These are phyloP conservation scores for Erythrobasidium hasegawianum DNA, from an alignment of 1,284 basidiomycete species.

Conservation along the genomic window DNA sequence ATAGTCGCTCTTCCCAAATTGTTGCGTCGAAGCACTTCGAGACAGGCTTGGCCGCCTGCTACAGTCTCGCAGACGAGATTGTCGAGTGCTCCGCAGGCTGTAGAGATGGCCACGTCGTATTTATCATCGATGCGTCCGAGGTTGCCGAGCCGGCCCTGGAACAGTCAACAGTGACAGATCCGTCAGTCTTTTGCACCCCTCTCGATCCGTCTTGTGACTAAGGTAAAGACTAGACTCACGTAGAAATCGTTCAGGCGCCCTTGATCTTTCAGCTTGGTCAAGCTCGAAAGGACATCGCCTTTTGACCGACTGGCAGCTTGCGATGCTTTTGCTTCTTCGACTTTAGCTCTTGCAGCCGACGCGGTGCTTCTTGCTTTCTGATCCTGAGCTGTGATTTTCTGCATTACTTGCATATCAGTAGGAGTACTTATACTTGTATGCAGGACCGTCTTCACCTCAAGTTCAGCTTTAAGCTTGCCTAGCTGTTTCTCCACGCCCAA, in stretches of 20 bases:
- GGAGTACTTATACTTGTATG: too few relatives aligned
- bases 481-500: slow-evolving; percentile 53
- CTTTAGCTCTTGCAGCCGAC: slow-evolving; percentile 65
- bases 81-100: slow-evolving; percentile 76
- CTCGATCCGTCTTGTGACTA: too few relatives aligned
- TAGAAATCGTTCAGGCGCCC: slow-evolving; percentile 85
- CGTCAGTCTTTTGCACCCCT: too few relatives aligned
- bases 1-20: slow-evolving; percentile 91
- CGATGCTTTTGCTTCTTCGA: slow-evolving; percentile 82
- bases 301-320: slow-evolving; percentile 80
- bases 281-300: slow-evolving; percentile 75
- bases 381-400: slow-evolving; percentile 53
- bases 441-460: too few relatives aligned
- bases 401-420: too few relatives aligned
- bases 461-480: slow-evolving; percentile 18
- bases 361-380: slow-evolving; percentile 62
- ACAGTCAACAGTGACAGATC: too few relatives aligned
- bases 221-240: too few relatives aligned
- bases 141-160: slow-evolving; percentile 86
- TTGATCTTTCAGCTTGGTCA: slow-evolving; percentile 69
- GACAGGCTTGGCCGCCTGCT: slow-evolving; percentile 80
- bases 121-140: slow-evolving; percentile 93
- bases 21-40: slow-evolving; percentile 81
- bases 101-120: slow-evolving; percentile 94
- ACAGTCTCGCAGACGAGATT: slow-evolving; percentile 92